A percentile compares a stretch with the other conserved stretches of the same genome.
These are phyloP conservation scores for Escovopsis weberi DNA, from an alignment of 2,329 filamentous ascomycete genomes.

Conservation along the genomic window DNA sequence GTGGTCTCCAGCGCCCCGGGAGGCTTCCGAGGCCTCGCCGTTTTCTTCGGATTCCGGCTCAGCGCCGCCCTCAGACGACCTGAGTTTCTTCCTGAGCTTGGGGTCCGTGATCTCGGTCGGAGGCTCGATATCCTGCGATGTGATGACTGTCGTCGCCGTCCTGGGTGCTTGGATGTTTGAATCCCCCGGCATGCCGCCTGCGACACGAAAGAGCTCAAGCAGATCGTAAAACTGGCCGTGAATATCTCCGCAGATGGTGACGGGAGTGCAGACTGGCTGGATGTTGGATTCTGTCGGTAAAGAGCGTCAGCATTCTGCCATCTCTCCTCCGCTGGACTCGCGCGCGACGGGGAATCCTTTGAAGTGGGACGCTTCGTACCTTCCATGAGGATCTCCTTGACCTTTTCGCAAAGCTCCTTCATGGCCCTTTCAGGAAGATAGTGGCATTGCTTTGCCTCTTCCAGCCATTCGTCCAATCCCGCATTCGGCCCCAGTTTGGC, in stretches of 20 bases:
- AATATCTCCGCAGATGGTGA: constrained; percentile 95
- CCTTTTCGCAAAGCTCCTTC: constrained; percentile 98
- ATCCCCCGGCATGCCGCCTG: constrained; percentile 90
- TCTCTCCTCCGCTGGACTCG: too few species aligned
- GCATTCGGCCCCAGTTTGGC: constrained; percentile 72
- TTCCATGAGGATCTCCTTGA: constrained; percentile 98
- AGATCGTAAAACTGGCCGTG: constrained; percentile 98
- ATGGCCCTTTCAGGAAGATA: constrained; percentile 92
- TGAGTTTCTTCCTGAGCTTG: constrained; percentile 75
- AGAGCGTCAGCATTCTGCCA: background rate
- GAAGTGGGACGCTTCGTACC: constrained; percentile 34
- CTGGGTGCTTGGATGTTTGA: constrained; percentile 53
- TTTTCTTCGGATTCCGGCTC: constrained; percentile 36
- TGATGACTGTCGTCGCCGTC: constrained; percentile 61
- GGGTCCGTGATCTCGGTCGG: constrained; percentile 80
- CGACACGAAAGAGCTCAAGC: constrained; percentile 89
- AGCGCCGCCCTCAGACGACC: constrained; percentile 22
- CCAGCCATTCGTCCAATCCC: constrained; percentile 89
- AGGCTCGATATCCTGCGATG: constrained; percentile 81
- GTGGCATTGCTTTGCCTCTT: constrained; percentile 92
- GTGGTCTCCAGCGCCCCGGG: constrained; percentile 19
- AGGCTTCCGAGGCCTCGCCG: constrained; percentile 18
- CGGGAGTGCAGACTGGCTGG: constrained; percentile 89
- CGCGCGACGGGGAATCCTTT: background rate
- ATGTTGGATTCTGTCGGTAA: constrained; percentile 74